Evolutionary conservation across 345 rosid genomes (phyloP), one percentile per base, ranked within the genome.

Genomic region (Ricinus communis): DNA sequence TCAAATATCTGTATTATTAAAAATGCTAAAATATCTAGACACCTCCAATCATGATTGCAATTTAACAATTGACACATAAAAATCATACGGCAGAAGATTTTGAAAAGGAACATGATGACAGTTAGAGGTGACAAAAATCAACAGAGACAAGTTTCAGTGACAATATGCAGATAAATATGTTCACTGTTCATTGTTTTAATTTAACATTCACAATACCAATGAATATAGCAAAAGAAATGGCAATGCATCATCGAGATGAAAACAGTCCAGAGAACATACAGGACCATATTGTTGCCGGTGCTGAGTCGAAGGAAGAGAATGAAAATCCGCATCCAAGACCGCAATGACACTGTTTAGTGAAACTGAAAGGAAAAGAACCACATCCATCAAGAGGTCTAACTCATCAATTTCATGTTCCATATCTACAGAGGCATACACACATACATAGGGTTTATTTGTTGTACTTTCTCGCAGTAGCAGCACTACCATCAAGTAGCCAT

Each of bases 241-340:
- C 18, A 31, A 18, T n/a, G n/a, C 8, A 21, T 18, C 19, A 49
- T 33, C 27, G 30, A 25, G 41, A 40, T 2, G 49, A 30, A 16
- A 66, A 27, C 10, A 71, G 68, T 19, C 67, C 62, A 79, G 64
- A 72, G 56, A 65, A 88, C 99, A 78, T 95, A 95, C 99, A 76
- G 97, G 98, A 66, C 99, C 99, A 85, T 90, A 95, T 74, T 87
- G 97, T 79, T 95, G 97, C 74, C 99, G 82, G 75, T 92, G 98
- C 74, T 93, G 94, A 63, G 82, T 83, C 25, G 99, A 89, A 79
- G 99, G 94, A 62, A 92, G 97, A 68, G 98, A 95, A 81, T 95
- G 99, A 68, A 95, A 95, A 85, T 95, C 99, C 60, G 94, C 96
- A 86, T 95, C 99, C 90, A 95, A 76, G 74, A 95, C 99, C 30